Percentiles rank a stretch among this genome's conserved stretches.
These are phyloP conservation scores for Aphanomyces invadans DNA, from an alignment of 352 stramenopile genomes.

Conservation along the genomic window DNA sequence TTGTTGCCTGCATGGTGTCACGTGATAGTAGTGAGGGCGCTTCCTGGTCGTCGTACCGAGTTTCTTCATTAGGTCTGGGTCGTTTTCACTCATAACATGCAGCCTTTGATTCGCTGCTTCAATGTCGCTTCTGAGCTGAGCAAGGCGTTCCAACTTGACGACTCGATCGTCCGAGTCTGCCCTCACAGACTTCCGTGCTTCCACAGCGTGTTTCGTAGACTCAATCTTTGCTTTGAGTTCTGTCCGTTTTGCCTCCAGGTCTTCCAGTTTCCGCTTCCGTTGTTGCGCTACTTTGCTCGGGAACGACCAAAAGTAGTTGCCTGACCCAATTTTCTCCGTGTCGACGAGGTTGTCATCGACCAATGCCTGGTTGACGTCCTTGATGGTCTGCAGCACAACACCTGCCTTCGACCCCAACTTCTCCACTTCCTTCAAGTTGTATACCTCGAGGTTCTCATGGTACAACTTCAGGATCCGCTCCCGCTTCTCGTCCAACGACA, in stretches of 20 bases:
- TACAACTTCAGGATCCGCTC: conserved; percentile 79
- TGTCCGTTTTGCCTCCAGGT: conserved; percentile 48
- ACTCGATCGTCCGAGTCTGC: conserved; percentile 59
- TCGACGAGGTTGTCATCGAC: conserved; percentile 76
- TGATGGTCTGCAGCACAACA: conserved; percentile 82
- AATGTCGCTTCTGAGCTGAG: conserved; percentile 43
- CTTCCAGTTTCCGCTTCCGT: conserved; percentile 61
- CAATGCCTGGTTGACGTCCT: conserved; percentile 82
- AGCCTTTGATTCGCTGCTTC: conserved; percentile 44
- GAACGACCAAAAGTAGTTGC: conserved; percentile 87
- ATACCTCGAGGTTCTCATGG: conserved; percentile 78
- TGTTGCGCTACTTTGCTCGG: conserved; percentile 74
- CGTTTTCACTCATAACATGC: conserved; percentile 62
- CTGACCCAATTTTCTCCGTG: conserved; percentile 81
- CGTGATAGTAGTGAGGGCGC: not conserved
- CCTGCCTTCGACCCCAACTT: conserved; percentile 78
- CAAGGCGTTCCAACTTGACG: conserved; percentile 47
- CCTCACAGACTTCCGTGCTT: conserved; percentile 40
- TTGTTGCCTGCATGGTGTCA: conserved; percentile 32
- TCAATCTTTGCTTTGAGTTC: conserved; percentile 35
- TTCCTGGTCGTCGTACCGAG: conserved; percentile 32
- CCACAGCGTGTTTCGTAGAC: conserved; percentile 26
- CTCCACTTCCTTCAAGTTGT: conserved; percentile 82
- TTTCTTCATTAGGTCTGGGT: conserved; percentile 55
- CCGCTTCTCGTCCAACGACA: conserved; percentile 81